These are phyloP conservation scores for Malus orientalis DNA, from an alignment of 306 rosid genomes.

Conservation along the genomic window DNA sequence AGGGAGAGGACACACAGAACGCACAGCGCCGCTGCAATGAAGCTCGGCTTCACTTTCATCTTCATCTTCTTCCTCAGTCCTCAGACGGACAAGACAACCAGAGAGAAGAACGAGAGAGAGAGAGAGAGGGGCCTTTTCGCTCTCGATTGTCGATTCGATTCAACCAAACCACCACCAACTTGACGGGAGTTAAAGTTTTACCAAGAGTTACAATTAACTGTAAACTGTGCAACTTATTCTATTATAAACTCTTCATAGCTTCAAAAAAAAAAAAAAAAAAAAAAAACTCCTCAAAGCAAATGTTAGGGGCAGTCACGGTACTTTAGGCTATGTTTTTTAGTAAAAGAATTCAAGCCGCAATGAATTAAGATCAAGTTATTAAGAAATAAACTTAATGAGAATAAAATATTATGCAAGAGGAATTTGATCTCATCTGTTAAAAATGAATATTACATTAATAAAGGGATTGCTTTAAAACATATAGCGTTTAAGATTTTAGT, in stretches of 20 bases:
- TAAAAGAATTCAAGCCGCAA: not conserved
- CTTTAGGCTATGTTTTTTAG: not conserved
- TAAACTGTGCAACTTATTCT: no score
- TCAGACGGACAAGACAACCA: not conserved
- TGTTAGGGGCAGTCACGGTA: not conserved
- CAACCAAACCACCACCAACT: not conserved
- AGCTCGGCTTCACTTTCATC: conserved; percentile 19
- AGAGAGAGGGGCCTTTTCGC: not conserved
- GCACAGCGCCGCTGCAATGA: conserved; percentile 20
- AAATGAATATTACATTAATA: no score
- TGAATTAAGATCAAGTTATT: no score
- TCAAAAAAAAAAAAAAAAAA: no score
- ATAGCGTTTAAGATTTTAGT: no score
- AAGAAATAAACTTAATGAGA: no score
- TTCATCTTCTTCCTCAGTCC: not conserved
- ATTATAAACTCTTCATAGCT: no score
- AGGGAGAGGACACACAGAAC: not conserved
- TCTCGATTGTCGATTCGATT: not conserved
- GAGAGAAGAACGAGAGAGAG: not conserved
- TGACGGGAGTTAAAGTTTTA: not conserved
- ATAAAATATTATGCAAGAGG: no score
- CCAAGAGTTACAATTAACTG: no score
- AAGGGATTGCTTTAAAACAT: no score
- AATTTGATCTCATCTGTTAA: no score
- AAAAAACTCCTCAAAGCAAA: no score